Conservation (phyloP, 1,139 yeast species). For the Candida buenavistaensis region DNA sequence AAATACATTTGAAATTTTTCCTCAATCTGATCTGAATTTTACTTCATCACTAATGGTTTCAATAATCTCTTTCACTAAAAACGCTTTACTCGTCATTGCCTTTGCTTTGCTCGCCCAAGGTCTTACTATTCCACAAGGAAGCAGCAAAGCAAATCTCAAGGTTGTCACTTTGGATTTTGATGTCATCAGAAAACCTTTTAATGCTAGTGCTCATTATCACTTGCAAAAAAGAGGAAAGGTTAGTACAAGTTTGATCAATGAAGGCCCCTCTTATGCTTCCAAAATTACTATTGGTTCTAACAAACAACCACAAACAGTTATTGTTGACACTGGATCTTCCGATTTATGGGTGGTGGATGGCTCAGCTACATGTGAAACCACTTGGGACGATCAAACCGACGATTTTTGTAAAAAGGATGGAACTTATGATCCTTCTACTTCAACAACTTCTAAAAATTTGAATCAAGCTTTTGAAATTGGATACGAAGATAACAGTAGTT, state of each 20-base stretch:
- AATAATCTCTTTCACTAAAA: too few relatives aligned
- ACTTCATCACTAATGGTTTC: too few relatives aligned
- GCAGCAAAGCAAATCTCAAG: neutral
- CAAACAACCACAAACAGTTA: constrained; percentile 12
- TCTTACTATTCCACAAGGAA: neutral
- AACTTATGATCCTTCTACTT: constrained; percentile 7
- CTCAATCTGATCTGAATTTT: too few relatives aligned
- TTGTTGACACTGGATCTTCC: constrained; percentile 30
- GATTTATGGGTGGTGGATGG: constrained; percentile 34
- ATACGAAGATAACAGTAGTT: constrained; percentile 16
- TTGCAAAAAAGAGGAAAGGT: constrained; percentile 2
- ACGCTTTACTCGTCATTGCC: too few relatives aligned
- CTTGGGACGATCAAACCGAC: neutral
- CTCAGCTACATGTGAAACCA: constrained; percentile 17
- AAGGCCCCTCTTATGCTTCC: constrained; percentile 9
- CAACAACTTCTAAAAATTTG: constrained; percentile 10
- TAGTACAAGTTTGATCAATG: constrained; percentile 5
- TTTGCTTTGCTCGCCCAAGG: too few relatives aligned
- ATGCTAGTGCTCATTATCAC: too few relatives aligned
- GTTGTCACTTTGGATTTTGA: constrained; percentile 25
- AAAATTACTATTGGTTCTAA: constrained; percentile 10
- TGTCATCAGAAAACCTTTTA: too few relatives aligned
- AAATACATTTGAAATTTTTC: too few relatives aligned
- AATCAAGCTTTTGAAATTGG: constrained; percentile 10
- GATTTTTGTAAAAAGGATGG: constrained; percentile 8